Evolutionary conservation across 2,329 filamentous ascomycete species (phyloP).

Genomic region (Chaetomium strumarium): DNA sequence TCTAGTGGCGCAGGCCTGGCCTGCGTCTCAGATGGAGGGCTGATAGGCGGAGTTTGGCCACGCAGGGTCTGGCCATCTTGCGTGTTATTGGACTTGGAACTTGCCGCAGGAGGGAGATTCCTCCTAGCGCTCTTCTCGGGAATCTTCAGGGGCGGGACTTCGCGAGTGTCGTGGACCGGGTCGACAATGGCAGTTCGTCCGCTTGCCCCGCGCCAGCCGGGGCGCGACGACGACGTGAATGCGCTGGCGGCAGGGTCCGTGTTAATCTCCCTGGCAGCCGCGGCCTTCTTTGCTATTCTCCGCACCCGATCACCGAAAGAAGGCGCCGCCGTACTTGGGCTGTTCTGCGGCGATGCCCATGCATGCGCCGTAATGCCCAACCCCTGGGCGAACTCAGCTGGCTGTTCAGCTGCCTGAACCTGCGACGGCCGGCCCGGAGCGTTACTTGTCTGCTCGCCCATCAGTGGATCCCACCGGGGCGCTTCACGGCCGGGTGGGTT

Average conservation of each 20-base stretch:
- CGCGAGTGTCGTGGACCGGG: constrained; percentile 56
- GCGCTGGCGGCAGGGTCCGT: constrained; percentile 33
- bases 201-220: constrained; percentile 68
- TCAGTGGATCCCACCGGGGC: constrained; percentile 58
- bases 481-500: constrained; percentile 35
- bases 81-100: constrained; percentile 11
- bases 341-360: constrained; percentile 27
- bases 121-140: constrained; percentile 46
- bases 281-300: constrained; percentile 33
- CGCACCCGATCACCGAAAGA: constrained; percentile 43
- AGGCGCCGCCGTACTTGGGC: constrained; percentile 26
- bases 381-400: constrained; percentile 42
- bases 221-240: constrained; percentile 37
- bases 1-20: constrained; percentile 19
- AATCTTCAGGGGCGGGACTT: constrained; percentile 51
- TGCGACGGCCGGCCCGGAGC: constrained; percentile 50
- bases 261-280: constrained; percentile 14
- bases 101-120: constrained; percentile 24
- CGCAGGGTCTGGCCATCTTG: constrained; percentile 15
- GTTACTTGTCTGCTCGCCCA: constrained; percentile 58
- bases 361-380: constrained; percentile 27
- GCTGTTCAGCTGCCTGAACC: constrained; percentile 50
- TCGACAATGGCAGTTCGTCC: constrained; percentile 60
- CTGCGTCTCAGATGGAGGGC: constrained; percentile 29
- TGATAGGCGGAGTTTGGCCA: constrained; percentile 29